Base-by-base conservation (phyloP, 2,329 filamentous ascomycete genomes). In the Fulvia fulva region DNA sequence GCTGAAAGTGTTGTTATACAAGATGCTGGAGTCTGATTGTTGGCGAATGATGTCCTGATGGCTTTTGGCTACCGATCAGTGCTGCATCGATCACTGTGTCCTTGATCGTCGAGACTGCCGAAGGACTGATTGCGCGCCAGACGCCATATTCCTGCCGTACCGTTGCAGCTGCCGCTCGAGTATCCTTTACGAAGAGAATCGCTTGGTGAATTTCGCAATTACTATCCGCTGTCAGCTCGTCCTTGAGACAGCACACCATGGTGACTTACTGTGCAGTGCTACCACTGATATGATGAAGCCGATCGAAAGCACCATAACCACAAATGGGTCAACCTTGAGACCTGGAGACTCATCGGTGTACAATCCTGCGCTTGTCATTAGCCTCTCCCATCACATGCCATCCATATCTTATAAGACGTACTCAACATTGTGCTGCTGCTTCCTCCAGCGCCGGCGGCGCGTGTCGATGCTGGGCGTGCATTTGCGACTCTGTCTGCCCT, bases 231-330 rank as follows among this genome's bases (percentile, higher is more conserved):
- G 57, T 69, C 69, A 64, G 67, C 56, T 8, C n/a, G 25, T 28
- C n/a, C 25, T n/a, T 14, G 12, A 21, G 19, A 5, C 23, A 37
- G 23, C 19, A 7, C n/a, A 52, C 23, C 16, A n/a, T n/a, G n/a
- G n/a, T n/a, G 28, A 82, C 90, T 69, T 86, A 97, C 94, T 91
- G 80, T 99, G 94, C 73, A 99, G 83, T 68, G 91, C 92, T 72
- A 99, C 94, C 73, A 99, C 94, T 73, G 89, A 94, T 81, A 99
- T 97, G 78, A 99, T 99, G 78, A 99, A 99, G 63, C 96, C 94
- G 70, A 99, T 85, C 72, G 91, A 96, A 69, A 99, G 83, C 67
- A 97, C 94, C 72, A 99, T 84, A 65, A 99, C 93, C 66, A 99
- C 92, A 60, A 99, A 94, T 22, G 94, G 94, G 76, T 99, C 94